Evolutionary conservation across 371 early-diverging fungal species (phyloP).

Genomic region (Mortierella sp.): DNA sequence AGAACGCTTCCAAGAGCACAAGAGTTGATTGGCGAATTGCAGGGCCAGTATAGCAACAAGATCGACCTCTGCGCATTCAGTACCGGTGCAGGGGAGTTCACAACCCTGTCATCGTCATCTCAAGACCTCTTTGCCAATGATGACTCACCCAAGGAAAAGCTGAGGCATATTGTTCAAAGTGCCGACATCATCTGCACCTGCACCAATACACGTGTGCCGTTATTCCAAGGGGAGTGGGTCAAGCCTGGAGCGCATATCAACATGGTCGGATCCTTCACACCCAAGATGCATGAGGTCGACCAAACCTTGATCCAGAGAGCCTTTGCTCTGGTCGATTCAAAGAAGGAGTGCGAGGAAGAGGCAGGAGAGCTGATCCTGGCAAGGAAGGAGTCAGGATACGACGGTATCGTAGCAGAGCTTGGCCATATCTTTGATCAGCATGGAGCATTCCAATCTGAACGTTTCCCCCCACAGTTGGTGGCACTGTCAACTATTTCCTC

Average conservation of each 20-base stretch:
- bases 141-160: background rate
- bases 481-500: no score
- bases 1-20: constrained; percentile 60
- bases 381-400: constrained; percentile 38
- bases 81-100: constrained; percentile 49
- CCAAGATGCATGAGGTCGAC: constrained; percentile 74
- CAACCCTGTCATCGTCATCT: background rate
- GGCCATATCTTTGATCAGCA: constrained; percentile 55
- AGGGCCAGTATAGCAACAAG: constrained; percentile 42
- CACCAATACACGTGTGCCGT: constrained; percentile 63
- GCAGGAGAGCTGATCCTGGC: constrained; percentile 70
- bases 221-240: constrained; percentile 65
- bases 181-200: constrained; percentile 74
- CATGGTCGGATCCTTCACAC: constrained; percentile 69
- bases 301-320: constrained; percentile 57
- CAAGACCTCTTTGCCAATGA: background rate
- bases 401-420: constrained; percentile 58
- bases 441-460: constrained; percentile 15
- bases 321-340: constrained; percentile 63
- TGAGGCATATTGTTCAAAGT: constrained; percentile 55
- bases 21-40: constrained; percentile 54
- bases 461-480: constrained; percentile 23
- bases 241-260: constrained; percentile 66
- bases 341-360: constrained; percentile 62
- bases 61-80: constrained; percentile 44